Percentiles rank a stretch among this genome's conserved stretches.
Evolutionary conservation across 1,284 basidiomycete genomes (phyloP).

Genomic region (Schizophyllum amplum): DNA sequence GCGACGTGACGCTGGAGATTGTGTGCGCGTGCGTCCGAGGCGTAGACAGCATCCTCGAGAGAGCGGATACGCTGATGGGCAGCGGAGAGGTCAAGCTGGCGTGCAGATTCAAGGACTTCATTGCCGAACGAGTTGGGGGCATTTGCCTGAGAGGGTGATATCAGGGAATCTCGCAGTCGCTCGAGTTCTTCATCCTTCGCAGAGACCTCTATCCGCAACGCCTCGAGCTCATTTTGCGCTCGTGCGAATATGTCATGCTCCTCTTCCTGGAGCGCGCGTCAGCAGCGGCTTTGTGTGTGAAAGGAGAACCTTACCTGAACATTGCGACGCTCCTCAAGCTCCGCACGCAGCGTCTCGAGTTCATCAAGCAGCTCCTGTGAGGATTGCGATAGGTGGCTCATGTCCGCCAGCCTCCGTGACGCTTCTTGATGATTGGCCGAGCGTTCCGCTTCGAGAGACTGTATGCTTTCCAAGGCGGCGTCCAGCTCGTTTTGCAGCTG

Average conservation of each 20-base stretch:
- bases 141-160: slow-evolving; percentile 25
- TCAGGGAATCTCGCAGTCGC: slow-evolving; percentile 36
- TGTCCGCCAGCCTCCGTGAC: slow-evolving; percentile 40
- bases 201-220: slow-evolving; percentile 47
- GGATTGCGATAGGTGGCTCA: slow-evolving; percentile 38
- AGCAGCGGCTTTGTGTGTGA: background rate
- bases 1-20: slow-evolving; percentile 62
- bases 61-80: slow-evolving; percentile 70
- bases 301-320: slow-evolving; percentile 27
- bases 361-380: slow-evolving; percentile 43
- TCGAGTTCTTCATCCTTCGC: slow-evolving; percentile 60
- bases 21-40: slow-evolving; percentile 64
- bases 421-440: slow-evolving; percentile 45
- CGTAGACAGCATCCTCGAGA: slow-evolving; percentile 65
- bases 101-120: slow-evolving; percentile 60
- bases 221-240: slow-evolving; percentile 60
- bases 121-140: slow-evolving; percentile 48
- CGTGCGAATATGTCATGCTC: slow-evolving; percentile 52
- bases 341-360: slow-evolving; percentile 33
- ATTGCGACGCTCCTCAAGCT: slow-evolving; percentile 40
- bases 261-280: slow-evolving; percentile 34
- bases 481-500: slow-evolving; percentile 59
- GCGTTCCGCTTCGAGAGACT: slow-evolving; percentile 52
- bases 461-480: slow-evolving; percentile 38
- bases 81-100: slow-evolving; percentile 71